Evolutionary conservation across 179 eudicot species (phyloP).

Genomic region (Amaranthus tricolor): DNA sequence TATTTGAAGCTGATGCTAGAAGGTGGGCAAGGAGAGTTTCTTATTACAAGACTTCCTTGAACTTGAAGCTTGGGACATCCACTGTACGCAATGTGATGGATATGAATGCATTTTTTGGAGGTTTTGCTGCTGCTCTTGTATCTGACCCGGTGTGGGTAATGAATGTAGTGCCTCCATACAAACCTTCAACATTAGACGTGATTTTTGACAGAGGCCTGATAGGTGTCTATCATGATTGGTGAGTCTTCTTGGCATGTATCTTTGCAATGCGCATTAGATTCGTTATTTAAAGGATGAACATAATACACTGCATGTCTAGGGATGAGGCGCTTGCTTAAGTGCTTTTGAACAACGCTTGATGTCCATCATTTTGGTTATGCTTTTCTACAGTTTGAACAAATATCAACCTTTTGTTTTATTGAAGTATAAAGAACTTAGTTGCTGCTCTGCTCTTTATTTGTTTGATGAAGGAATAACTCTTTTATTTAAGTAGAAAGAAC

Average conservation of each 20-base stretch:
- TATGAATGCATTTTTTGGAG: slow-evolving; percentile 93
- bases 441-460: too few relatives aligned
- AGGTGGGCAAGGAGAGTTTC: slow-evolving; percentile 76
- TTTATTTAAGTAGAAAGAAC: too few relatives aligned
- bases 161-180: slow-evolving; percentile 87
- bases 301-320: too few relatives aligned
- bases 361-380: too few relatives aligned
- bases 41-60: slow-evolving; percentile 68
- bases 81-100: slow-evolving; percentile 90
- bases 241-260: slow-evolving; percentile 32
- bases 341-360: too few relatives aligned
- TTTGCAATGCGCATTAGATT: neutral
- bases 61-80: slow-evolving; percentile 68
- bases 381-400: too few relatives aligned
- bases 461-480: too few relatives aligned
- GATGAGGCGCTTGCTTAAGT: too few relatives aligned
- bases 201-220: slow-evolving; percentile 89
- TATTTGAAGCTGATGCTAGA: slow-evolving; percentile 74
- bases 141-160: slow-evolving; percentile 96
- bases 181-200: slow-evolving; percentile 69
- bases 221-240: slow-evolving; percentile 93
- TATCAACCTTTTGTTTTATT: too few relatives aligned
- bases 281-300: neutral
- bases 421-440: too few relatives aligned
- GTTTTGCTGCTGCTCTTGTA: slow-evolving; percentile 86